phyloP scores from a whole-genome alignment of 495 filamentous ascomycete species.

The Aspergillus indologenus region DNA sequence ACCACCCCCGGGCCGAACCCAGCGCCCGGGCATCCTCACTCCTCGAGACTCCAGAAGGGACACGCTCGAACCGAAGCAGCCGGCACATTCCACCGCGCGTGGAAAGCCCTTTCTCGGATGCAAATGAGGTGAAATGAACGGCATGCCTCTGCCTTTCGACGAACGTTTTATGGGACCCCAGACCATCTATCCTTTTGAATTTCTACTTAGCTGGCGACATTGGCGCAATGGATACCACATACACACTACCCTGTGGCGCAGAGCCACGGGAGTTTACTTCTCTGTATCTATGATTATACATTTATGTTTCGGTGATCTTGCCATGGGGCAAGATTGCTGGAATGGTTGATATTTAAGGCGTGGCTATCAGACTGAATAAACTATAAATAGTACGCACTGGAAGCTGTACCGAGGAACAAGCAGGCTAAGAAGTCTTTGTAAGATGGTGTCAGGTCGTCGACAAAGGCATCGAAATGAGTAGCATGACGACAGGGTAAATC shows the following conservation, averaged over 20 bases:
- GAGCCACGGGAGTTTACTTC: background rate
- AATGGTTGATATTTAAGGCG: too few relatives aligned
- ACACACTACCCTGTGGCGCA: background rate
- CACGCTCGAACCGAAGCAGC: slow-evolving; percentile 27
- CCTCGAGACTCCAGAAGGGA: slow-evolving; percentile 18
- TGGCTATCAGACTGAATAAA: background rate
- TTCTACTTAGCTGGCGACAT: slow-evolving; percentile 4
- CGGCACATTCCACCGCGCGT: slow-evolving; percentile 30
- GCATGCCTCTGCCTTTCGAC: background rate
- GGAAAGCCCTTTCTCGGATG: slow-evolving; percentile 46
- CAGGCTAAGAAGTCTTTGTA: too few relatives aligned
- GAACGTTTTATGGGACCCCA: slow-evolving; percentile 1
- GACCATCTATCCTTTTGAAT: background rate
- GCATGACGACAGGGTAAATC: too few relatives aligned
- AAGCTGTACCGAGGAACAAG: too few relatives aligned
- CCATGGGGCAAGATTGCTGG: too few relatives aligned
- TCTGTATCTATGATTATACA: slow-evolving; percentile 3
- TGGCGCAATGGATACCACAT: background rate
- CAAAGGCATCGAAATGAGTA: too few relatives aligned
- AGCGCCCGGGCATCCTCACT: slow-evolving; percentile 18
- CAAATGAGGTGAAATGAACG: slow-evolving; percentile 58
- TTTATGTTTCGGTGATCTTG: background rate
- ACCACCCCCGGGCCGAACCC: slow-evolving; percentile 37
- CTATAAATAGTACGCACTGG: too few relatives aligned
- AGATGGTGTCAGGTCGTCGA: too few relatives aligned